A percentile compares a stretch with the other conserved stretches of the same genome.
phyloP scores from a whole-genome alignment of 2,329 filamentous ascomycete species.

The Sarocladium strictum region DNA sequence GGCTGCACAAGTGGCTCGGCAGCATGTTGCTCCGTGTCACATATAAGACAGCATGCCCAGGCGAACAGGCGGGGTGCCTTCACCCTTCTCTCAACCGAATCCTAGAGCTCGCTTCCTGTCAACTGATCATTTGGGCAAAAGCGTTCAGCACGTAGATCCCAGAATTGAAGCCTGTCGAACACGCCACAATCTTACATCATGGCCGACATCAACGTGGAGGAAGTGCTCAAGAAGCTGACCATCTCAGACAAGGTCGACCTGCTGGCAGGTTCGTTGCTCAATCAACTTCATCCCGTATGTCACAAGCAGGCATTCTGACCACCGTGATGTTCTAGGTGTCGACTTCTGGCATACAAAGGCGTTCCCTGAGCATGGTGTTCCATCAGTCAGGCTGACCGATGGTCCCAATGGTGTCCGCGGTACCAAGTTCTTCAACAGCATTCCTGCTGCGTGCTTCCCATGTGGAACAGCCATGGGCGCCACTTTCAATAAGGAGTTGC shows the following conservation, averaged over 20 bases:
- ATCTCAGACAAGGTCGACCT: conserved; percentile 47
- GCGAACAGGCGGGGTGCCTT: neutral
- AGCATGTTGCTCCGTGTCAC: neutral
- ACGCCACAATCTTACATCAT: conserved; percentile 21
- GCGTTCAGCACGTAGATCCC: neutral
- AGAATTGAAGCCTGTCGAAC: neutral
- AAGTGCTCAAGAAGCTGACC: conserved; percentile 47
- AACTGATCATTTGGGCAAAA: neutral
- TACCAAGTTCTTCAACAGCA: conserved; percentile 61
- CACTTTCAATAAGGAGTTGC: conserved; percentile 49
- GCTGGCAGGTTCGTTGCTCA: conserved; percentile 35
- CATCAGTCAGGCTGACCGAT: conserved; percentile 59
- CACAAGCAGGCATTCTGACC: neutral
- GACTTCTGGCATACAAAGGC: conserved; percentile 67
- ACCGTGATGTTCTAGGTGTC: conserved; percentile 34
- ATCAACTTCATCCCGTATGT: neutral
- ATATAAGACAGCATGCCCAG: neutral
- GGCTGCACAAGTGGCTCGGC: neutral
- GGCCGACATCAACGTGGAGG: conserved; percentile 49
- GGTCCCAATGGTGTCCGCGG: conserved; percentile 66
- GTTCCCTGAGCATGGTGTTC: conserved; percentile 54
- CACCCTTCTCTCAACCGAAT: neutral
- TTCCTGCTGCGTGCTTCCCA: conserved; percentile 54
- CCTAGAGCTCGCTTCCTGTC: neutral
- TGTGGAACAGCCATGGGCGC: conserved; percentile 52